Evolutionary conservation across 1,284 basidiomycete species (phyloP).

Genomic region (Malassezia brasiliensis): DNA sequence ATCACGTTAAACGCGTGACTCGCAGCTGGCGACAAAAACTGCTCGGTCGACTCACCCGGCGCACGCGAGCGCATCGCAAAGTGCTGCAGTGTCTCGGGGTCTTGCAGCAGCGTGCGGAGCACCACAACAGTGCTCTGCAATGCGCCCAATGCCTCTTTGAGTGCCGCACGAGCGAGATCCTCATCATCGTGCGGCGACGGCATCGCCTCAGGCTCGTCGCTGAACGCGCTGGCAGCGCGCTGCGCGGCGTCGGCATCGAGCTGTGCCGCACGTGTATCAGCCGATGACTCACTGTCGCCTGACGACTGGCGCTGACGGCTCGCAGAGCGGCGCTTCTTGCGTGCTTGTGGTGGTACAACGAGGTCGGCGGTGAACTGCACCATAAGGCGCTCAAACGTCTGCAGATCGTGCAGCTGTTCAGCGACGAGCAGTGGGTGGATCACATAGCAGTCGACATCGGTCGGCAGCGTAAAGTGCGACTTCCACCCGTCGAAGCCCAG

Average conservation of each 20-base stretch:
- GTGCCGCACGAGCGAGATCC: slow-evolving; percentile 40
- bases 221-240: not conserved
- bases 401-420: slow-evolving; percentile 35
- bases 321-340: not conserved
- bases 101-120: slow-evolving; percentile 31
- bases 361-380: slow-evolving; percentile 35
- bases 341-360: not conserved
- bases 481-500: slow-evolving; percentile 7
- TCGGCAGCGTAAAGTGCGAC: slow-evolving; percentile 5
- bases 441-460: slow-evolving; percentile 10
- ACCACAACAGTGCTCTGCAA: slow-evolving; percentile 35
- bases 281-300: not conserved
- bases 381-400: slow-evolving; percentile 42
- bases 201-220: not conserved
- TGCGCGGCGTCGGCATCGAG: not conserved
- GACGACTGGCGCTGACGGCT: not conserved
- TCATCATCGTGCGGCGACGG: slow-evolving; percentile 23
- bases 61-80: not conserved
- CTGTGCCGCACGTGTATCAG: not conserved
- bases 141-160: slow-evolving; percentile 42
- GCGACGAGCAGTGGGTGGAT: slow-evolving; percentile 31
- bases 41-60: not conserved
- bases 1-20: slow-evolving; percentile 34
- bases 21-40: slow-evolving; percentile 18
- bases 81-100: slow-evolving; percentile 20